Evolutionary conservation across 192 early-diverging fungal species (phyloP).

Genomic region (Podila horticola): DNA sequence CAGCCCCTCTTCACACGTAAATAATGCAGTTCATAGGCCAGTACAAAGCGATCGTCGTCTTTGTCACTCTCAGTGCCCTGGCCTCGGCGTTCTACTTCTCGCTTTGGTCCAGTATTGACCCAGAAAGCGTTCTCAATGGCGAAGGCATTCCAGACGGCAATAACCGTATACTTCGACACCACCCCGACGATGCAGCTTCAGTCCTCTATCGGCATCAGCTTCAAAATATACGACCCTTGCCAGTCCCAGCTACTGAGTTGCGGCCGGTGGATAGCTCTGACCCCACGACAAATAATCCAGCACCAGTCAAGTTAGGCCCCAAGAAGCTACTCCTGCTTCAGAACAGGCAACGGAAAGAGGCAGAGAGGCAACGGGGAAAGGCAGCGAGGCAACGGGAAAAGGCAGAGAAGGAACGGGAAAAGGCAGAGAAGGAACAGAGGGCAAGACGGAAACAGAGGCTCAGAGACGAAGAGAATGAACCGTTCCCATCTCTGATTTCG

Average conservation of each 20-base stretch:
- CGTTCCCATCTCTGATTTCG: slow-evolving; percentile 30
- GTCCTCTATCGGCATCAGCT: background rate
- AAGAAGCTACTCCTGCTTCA: slow-evolving; percentile 4
- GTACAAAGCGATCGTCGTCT: slow-evolving; percentile 9
- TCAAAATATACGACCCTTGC: background rate
- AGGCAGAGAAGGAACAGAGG: background rate
- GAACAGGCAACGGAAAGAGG: background rate
- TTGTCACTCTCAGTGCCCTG: slow-evolving; percentile 16
- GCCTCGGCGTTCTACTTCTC: slow-evolving; percentile 32
- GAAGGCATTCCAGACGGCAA: background rate
- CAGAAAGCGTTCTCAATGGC: background rate
- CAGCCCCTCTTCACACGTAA: background rate
- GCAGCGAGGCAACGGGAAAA: background rate
- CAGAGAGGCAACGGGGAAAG: too few species aligned
- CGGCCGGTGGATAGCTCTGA: background rate
- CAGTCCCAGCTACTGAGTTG: background rate
- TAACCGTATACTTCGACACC: too few species aligned
- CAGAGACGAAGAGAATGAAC: slow-evolving; percentile 5
- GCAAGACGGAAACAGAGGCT: background rate
- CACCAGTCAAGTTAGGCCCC: background rate
- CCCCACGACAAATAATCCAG: background rate
- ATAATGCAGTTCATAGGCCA: slow-evolving; percentile 20
- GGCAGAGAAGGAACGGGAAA: background rate
- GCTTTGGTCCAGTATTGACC: slow-evolving; percentile 36
- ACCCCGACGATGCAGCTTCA: too few species aligned